Evolutionary conservation across 1,139 yeast species (phyloP).

Genomic region (Blastobotrys aristatus): DNA sequence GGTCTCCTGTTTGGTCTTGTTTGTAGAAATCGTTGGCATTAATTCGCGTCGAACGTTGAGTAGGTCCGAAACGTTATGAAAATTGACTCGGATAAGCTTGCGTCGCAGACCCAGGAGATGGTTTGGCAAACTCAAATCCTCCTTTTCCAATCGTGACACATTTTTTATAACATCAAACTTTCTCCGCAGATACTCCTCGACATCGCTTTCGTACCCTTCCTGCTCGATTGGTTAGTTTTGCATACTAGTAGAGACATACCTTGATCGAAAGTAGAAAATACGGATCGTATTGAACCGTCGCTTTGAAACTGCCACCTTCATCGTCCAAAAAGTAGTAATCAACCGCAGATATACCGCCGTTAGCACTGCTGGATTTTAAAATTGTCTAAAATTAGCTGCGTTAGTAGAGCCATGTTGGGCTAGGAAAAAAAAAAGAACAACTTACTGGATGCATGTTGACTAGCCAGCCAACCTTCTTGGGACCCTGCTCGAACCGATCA

Average conservation of each 20-base stretch:
- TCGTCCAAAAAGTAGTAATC: slow-evolving; percentile 95
- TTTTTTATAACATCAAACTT: slow-evolving; percentile 61
- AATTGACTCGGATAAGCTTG: slow-evolving; percentile 59
- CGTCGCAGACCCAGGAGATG: slow-evolving; percentile 77
- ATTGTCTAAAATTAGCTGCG: slow-evolving; percentile 47
- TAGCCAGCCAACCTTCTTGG: slow-evolving; percentile 78
- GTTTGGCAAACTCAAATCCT: slow-evolving; percentile 75
- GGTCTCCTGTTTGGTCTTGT: slow-evolving; percentile 59
- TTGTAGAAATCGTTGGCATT: slow-evolving; percentile 65
- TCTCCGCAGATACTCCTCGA: slow-evolving; percentile 77
- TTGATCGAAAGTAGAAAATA: slow-evolving; percentile 74
- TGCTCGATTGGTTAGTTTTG: slow-evolving; percentile 1
- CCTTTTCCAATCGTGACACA: slow-evolving; percentile 55
- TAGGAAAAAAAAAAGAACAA: slow-evolving; percentile 14
- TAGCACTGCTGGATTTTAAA: slow-evolving; percentile 49
- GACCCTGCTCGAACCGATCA: slow-evolving; percentile 67
- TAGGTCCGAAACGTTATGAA: slow-evolving; percentile 72
- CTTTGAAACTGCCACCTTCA: slow-evolving; percentile 94
- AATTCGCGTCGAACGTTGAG: slow-evolving; percentile 65
- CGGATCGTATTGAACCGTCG: slow-evolving; percentile 79
- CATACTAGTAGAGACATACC: slow-evolving; percentile 26
- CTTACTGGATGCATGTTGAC: slow-evolving; percentile 57
- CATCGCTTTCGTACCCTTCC: slow-evolving; percentile 54
- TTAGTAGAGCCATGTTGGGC: too few species aligned
- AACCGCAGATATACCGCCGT: slow-evolving; percentile 75